These are phyloP conservation scores for Lactarius trivialis DNA, from an alignment of 768 basidiomycete species.

Conservation along the genomic window DNA sequence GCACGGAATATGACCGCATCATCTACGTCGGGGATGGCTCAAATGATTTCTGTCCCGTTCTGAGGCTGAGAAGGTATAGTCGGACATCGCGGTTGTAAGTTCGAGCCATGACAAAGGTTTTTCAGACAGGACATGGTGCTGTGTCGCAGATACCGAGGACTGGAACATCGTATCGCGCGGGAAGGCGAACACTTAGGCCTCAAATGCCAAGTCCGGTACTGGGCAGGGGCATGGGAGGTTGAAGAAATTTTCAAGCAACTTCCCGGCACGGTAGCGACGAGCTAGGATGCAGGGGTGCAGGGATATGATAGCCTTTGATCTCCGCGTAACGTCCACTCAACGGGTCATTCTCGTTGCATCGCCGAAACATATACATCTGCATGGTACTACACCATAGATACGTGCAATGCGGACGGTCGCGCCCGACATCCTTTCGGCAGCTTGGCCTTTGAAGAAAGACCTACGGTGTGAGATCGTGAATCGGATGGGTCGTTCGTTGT, in stretches of 20 bases:
- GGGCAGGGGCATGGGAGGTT: slow-evolving; percentile 95
- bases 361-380: slow-evolving; percentile 24
- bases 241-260: slow-evolving; percentile 62
- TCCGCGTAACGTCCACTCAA: slow-evolving; percentile 6
- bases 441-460: slow-evolving; percentile 1
- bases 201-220: slow-evolving; percentile 68
- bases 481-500: slow-evolving; percentile 13
- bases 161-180: slow-evolving; percentile 69
- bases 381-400: slow-evolving; percentile 23
- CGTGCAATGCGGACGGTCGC: slow-evolving; percentile 8
- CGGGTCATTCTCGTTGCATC: slow-evolving; percentile 2
- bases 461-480: slow-evolving; percentile 4
- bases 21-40: slow-evolving; percentile 91
- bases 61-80: slow-evolving; percentile 68
- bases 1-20: slow-evolving; percentile 62
- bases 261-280: slow-evolving; percentile 1
- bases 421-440: slow-evolving; percentile 17
- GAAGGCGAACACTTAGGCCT: slow-evolving; percentile 64
- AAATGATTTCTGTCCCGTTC: slow-evolving; percentile 92
- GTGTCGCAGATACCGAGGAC: slow-evolving; percentile 70
- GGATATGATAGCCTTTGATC: background rate
- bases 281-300: background rate
- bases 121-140: slow-evolving; percentile 75
- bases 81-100: background rate
- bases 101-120: background rate